Evolutionary conservation across 2,329 filamentous ascomycete species (phyloP).

Genomic region (Huntiella omanensis): DNA sequence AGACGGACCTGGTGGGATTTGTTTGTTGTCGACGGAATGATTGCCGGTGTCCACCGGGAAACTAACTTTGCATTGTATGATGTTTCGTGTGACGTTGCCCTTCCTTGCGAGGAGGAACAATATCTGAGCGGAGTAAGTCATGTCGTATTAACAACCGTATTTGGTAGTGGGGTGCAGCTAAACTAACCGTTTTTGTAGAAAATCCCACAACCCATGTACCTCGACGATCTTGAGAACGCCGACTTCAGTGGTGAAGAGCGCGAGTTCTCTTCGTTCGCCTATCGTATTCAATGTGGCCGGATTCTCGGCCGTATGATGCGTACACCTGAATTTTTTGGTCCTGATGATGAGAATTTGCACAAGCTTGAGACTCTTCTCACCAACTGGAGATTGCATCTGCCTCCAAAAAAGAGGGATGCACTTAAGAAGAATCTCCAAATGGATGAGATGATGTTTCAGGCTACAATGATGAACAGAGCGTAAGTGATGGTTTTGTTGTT

Average conservation of each 20-base stretch:
- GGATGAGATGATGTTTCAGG: constrained; percentile 86
- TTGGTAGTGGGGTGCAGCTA: constrained; percentile 7
- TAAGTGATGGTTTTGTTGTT: constrained; percentile 16
- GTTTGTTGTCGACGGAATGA: constrained; percentile 66
- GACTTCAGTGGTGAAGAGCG: constrained; percentile 54
- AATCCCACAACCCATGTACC: constrained; percentile 38
- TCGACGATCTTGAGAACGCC: constrained; percentile 57
- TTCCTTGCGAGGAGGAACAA: constrained; percentile 71
- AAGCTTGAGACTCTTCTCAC: constrained; percentile 34
- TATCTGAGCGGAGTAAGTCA: constrained; percentile 38
- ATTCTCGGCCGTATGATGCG: constrained; percentile 61
- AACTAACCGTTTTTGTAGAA: constrained; percentile 22
- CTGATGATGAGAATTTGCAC: constrained; percentile 32
- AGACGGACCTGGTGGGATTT: constrained; percentile 80
- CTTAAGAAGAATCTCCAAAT: constrained; percentile 50
- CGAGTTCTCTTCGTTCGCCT: constrained; percentile 67
- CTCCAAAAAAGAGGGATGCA: constrained; percentile 49
- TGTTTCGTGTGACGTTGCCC: constrained; percentile 44
- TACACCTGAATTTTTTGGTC: constrained; percentile 30
- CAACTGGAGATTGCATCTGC: constrained; percentile 68
- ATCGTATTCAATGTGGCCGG: constrained; percentile 62
- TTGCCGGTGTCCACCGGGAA: constrained; percentile 59
- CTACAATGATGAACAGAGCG: constrained; percentile 56
- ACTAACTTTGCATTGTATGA: constrained; percentile 54
- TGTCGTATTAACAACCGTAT: neutral